Base-by-base conservation (phyloP, 148 eudicot genomes). In the Rhododendron ovatum region DNA sequence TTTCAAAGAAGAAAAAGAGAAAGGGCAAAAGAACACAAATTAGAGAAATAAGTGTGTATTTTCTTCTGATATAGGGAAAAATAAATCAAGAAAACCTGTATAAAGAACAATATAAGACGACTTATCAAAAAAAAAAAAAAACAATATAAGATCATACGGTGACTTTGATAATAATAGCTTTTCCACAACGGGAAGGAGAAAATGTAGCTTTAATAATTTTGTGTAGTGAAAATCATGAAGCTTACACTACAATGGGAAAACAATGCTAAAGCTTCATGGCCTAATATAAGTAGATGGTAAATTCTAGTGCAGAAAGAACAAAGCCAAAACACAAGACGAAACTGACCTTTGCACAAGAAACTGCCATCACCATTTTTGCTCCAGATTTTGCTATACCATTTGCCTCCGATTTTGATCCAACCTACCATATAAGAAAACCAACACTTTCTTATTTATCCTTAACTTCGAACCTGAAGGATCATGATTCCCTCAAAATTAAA, bases 341-440 rank as follows among this genome's bases (percentile, higher is more conserved):
- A 80, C 89, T 67, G 74, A 96, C 99, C 96, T 97, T 97, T 85
- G 98, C 96, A 87, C 99, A 97, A 85, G 99, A 93, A 88, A 95
- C 98, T 47, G 99, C 99, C 99, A 97, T 95, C 91, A 97, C 99
- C 99, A 97, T 93, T 90, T 97, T 97, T 41, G 99, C 99, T 84
- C 99, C 99, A 89, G 99, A 90, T 94, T 97, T 97, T 83, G 98
- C 99, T 84, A 97, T 97, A 67, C 99, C 99, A 91, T 89, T 91
- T 71, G 99, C 96, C 93, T 97, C 99, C 15, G 99, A 94, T 87
- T 91, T 93, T 89, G 99, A 95, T 55, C 99, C 99, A 84, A 97
- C 99, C 99, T 97, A 87, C 83, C 81, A 88, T 51, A 73, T 79
- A 63, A 67, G 53, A 51, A 84, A 59, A 28, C 50, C 22, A 48